Evolutionary conservation across 129 eudicot genomes (phyloP), one percentile per base, ranked within the genome.

Genomic region (Dittrichia graveolens): DNA sequence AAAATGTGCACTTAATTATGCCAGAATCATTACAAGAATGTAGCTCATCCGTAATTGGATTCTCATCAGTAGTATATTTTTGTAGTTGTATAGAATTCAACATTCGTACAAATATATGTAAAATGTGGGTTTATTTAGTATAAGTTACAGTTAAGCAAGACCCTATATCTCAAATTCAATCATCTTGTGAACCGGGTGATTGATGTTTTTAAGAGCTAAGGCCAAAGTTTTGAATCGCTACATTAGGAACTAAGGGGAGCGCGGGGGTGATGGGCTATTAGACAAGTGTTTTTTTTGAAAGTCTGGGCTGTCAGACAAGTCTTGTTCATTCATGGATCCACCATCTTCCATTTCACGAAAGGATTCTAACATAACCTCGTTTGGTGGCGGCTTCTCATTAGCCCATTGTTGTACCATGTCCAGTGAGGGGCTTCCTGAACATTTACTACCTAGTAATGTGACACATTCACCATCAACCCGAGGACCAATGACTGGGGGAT

Each of bases 401-500:
- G 14, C 39, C 67, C 39, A 24, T 6, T 60, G 14, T 60, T 72
- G 39, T 11, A 62, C 53, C 12, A 71, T 49, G 58, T 40, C 63
- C 42, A 19, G 58, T 46, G 53, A 53, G 19, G 52, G 11, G 16
- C 41, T 53, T 53, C 50, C 64, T 12, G 52, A 39, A 53, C 50
- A 37, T 41, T 69, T 12, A 40, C 50, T 1, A 18, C 70, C 70
- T 42, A 16, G 53, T 6, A 44, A n/a, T 11, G 41, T 24, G 53
- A 47, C 11, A 45, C 56, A 49, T 49, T 15, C 56, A 49, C 15
- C 34, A n/a, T 61, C 2, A n/a, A 61, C 2, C 3, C 47, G 67
- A 61, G 67, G 67, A 9, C 67, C 67, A 4, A 6, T 19, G 54
- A 52, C 54, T 9, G 49, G 75, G 52, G 67, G 7, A 65, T 45